These are phyloP conservation scores for Rhizophora mangle DNA, from an alignment of 345 rosid genomes.

Conservation along the genomic window DNA sequence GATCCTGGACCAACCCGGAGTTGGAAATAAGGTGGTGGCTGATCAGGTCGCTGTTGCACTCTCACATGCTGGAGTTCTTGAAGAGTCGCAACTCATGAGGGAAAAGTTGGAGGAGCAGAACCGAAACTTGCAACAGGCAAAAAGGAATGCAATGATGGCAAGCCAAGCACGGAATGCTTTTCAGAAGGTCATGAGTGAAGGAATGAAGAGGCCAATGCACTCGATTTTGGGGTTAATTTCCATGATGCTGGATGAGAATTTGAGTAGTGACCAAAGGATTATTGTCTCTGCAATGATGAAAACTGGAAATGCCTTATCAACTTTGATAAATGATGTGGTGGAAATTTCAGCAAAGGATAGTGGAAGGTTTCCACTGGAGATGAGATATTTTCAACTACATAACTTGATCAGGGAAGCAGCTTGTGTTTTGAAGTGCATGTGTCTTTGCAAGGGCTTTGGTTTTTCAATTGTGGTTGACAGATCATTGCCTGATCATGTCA, in stretches of 20 bases:
- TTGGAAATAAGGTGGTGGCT: conserved; percentile 93
- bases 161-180: conserved; percentile 75
- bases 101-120: conserved; percentile 85
- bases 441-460: conserved; percentile 55
- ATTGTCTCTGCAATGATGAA: conserved; percentile 77
- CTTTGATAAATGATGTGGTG: conserved; percentile 78
- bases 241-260: conserved; percentile 60
- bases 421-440: conserved; percentile 78
- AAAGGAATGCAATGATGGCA: conserved; percentile 75
- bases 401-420: conserved; percentile 66
- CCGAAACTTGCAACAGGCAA: conserved; percentile 67
- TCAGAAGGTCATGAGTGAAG: conserved; percentile 89
- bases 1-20: conserved; percentile 80
- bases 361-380: conserved; percentile 63
- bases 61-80: conserved; percentile 94
- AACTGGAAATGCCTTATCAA: conserved; percentile 69
- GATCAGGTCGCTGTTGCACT: conserved; percentile 97
- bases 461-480: conserved; percentile 67
- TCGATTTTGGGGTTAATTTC: conserved; percentile 76
- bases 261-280: conserved; percentile 55
- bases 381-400: conserved; percentile 58
- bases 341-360: conserved; percentile 60
- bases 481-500: conserved; percentile 66
- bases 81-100: conserved; percentile 94
- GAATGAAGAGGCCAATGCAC: conserved; percentile 94